A percentile compares a stretch with the other conserved stretches of the same genome.
These are phyloP conservation scores for Nicotiana otophora DNA, from an alignment of 257 asterid genomes.

Conservation along the genomic window DNA sequence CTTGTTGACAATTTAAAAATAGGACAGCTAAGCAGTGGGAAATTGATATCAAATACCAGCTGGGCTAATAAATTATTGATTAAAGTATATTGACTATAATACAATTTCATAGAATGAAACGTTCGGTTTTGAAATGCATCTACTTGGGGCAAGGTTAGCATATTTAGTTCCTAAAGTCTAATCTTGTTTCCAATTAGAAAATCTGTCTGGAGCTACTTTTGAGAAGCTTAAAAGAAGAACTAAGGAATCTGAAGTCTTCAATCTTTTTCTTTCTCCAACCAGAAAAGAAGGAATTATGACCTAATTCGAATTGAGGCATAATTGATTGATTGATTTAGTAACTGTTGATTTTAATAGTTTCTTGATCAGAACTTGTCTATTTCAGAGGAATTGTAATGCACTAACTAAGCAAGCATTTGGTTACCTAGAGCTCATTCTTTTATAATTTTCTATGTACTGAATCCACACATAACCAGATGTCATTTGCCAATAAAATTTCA, in stretches of 20 bases:
- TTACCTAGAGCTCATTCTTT: neutral
- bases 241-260: too few relatives aligned
- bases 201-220: neutral
- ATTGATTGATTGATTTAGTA: too few relatives aligned
- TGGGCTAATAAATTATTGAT: neutral
- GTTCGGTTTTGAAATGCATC: neutral
- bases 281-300: too few relatives aligned
- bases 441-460: neutral
- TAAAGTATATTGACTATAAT: neutral
- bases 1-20: neutral
- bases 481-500: neutral
- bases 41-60: neutral
- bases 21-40: neutral
- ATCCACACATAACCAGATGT: neutral
- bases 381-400: neutral
- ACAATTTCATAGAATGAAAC: neutral
- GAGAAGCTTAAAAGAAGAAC: neutral
- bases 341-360: neutral
- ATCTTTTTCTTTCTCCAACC: too few relatives aligned
- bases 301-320: too few relatives aligned
- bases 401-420: neutral
- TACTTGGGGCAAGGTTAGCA: neutral
- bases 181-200: neutral
- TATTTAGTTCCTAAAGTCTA: neutral
- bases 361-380: neutral